Evolutionary conservation across 371 early-diverging fungal species (phyloP).

Genomic region (Batkoa obscura): DNA sequence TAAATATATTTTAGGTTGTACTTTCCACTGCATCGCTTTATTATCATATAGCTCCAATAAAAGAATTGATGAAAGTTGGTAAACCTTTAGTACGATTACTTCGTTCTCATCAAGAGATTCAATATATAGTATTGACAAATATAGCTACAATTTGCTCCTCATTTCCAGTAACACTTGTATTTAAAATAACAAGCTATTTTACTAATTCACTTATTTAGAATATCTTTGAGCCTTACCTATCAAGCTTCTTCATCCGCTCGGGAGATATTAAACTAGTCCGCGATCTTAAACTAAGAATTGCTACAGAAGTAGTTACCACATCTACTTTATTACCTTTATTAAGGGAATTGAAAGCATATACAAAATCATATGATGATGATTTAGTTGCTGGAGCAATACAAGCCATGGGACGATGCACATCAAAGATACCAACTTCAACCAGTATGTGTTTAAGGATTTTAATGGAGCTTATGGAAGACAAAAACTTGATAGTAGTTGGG

Average conservation of each 20-base stretch:
- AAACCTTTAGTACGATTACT: conserved; percentile 60
- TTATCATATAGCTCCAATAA: conserved; percentile 49
- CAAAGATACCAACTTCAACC: conserved; percentile 32
- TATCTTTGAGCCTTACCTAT: conserved; percentile 45
- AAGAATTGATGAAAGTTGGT: conserved; percentile 34
- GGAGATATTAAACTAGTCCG: conserved; percentile 60
- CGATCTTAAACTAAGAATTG: conserved; percentile 63
- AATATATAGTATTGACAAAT: conserved; percentile 56
- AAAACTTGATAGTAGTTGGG: conserved; percentile 52
- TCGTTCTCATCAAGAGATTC: conserved; percentile 48
- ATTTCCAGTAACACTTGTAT: conserved; percentile 46
- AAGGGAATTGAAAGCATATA: conserved; percentile 21
- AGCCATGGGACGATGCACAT: conserved; percentile 48
- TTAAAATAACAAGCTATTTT: neutral
- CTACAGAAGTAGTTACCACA: conserved; percentile 32
- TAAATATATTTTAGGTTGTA: conserved; percentile 34
- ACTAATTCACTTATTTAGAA: conserved; percentile 18
- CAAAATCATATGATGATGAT: conserved; percentile 16
- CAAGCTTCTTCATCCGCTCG: conserved; percentile 60
- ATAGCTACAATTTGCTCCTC: conserved; percentile 49
- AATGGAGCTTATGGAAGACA: conserved; percentile 42
- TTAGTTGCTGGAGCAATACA: conserved; percentile 47
- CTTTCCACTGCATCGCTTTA: conserved; percentile 50
- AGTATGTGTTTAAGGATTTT: conserved; percentile 33
- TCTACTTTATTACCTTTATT: conserved; percentile 11